Evolutionary conservation across 208 protist species (phyloP).

Genomic region (Crithidia fasciculata): DNA sequence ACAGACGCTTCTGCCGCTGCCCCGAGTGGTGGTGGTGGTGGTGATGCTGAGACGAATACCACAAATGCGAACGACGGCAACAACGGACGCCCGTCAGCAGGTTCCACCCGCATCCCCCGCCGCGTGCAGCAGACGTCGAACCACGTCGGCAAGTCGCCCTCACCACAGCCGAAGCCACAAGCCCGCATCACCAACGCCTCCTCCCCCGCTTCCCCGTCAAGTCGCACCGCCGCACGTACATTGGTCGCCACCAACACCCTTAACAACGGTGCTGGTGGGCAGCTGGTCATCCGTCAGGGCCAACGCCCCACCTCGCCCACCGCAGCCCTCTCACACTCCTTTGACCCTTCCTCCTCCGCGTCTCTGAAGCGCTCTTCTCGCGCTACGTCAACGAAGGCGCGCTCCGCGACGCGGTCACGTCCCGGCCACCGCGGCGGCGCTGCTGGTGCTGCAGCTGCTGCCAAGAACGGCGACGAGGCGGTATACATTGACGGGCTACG

Average conservation of each 20-base stretch:
- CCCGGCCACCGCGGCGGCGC: background rate
- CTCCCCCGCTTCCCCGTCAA: background rate
- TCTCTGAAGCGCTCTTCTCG: background rate
- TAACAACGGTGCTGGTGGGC: background rate
- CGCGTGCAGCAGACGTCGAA: no score
- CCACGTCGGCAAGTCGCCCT: background rate
- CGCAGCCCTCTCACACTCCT: background rate
- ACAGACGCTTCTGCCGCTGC: background rate
- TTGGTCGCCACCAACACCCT: background rate
- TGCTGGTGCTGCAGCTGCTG: no score
- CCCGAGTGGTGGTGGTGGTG: no score
- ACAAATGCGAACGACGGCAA: background rate
- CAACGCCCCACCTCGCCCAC: background rate
- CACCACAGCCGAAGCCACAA: background rate
- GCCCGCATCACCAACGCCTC: background rate
- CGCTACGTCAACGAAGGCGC: constrained; percentile 1
- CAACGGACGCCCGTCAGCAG: background rate
- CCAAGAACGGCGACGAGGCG: constrained; percentile 15
- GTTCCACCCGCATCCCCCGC: no score
- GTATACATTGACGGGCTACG: constrained; percentile 60
- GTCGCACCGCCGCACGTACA: background rate
- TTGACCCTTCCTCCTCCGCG: no score
- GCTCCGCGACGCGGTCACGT: background rate
- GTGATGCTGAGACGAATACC: no score
- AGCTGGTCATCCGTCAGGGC: constrained; percentile 12